phyloP scores from a whole-genome alignment of 2,329 filamentous ascomycete genomes.

The Ascochyta fabae region DNA sequence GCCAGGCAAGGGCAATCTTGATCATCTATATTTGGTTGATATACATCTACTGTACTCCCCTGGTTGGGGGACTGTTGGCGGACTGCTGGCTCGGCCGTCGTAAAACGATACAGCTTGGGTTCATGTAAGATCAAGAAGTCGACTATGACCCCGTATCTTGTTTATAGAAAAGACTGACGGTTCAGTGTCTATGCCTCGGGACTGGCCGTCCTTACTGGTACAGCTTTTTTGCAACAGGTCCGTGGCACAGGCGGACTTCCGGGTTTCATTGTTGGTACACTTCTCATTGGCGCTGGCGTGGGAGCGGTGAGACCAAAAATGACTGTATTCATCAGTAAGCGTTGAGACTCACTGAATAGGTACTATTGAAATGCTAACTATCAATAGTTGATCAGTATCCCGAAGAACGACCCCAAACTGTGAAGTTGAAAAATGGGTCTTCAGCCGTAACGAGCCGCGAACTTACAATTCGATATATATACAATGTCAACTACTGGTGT shows the following conservation, averaged over 20 bases:
- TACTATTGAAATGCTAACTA: neutral
- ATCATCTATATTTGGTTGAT: slow-evolving; percentile 61
- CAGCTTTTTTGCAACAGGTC: slow-evolving; percentile 3
- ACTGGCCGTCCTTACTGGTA: slow-evolving; percentile 5
- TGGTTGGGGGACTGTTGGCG: slow-evolving; percentile 37
- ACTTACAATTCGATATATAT: slow-evolving; percentile 35
- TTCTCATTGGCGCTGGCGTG: slow-evolving; percentile 5
- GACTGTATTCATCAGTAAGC: slow-evolving; percentile 9
- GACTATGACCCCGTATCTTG: neutral
- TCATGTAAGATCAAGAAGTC: slow-evolving; percentile 18
- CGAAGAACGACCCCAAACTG: slow-evolving; percentile 14
- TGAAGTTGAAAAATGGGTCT: slow-evolving; percentile 27
- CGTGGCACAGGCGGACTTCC: neutral
- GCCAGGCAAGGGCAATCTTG: slow-evolving; percentile 50
- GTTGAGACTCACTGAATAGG: neutral
- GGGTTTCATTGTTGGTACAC: slow-evolving; percentile 6
- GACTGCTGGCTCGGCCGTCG: slow-evolving; percentile 44
- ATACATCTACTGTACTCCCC: slow-evolving; percentile 48
- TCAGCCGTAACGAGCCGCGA: slow-evolving; percentile 25
- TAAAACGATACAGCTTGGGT: slow-evolving; percentile 35
- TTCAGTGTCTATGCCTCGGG: slow-evolving; percentile 10
- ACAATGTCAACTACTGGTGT: slow-evolving; percentile 41
- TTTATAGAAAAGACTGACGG: neutral
- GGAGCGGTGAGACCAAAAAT: slow-evolving; percentile 13
- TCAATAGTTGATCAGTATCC: slow-evolving; percentile 30